A percentile compares a stretch with the other conserved stretches of the same genome.
Evolutionary conservation across 345 rosid genomes (phyloP).

Genomic region (Camelina neglecta): DNA sequence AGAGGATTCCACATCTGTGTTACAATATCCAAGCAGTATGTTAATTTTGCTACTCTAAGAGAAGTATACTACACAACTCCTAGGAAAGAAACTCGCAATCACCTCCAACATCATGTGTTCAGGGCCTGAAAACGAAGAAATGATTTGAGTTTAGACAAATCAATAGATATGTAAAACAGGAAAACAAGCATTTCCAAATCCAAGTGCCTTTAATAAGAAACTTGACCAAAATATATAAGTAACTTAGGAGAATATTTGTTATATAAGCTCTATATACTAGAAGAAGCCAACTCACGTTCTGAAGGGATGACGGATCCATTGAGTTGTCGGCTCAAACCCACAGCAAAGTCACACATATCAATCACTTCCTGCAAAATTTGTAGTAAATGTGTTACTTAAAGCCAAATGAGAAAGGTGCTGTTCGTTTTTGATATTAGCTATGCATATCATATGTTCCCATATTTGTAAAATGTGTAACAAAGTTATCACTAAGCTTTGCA

Average conservation of each 20-base stretch:
- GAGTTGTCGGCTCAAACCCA: conserved; percentile 94
- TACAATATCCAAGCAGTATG: conserved; percentile 27
- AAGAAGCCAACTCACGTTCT: conserved; percentile 72
- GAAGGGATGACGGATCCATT: conserved; percentile 95
- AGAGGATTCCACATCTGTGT: conserved; percentile 97
- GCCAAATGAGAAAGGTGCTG: background rate
- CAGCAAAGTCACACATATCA: conserved; percentile 98
- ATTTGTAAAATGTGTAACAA: background rate
- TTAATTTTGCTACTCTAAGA: conserved; percentile 21
- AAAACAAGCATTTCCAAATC: conserved; percentile 4
- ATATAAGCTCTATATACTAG: background rate
- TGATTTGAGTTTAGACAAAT: conserved; percentile 24
- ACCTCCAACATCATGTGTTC: conserved; percentile 98
- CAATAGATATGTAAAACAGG: background rate
- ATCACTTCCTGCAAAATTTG: conserved; percentile 77
- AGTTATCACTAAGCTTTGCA: background rate
- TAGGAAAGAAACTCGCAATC: conserved; percentile 31
- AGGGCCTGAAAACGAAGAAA: conserved; percentile 71
- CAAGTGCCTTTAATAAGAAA: conserved; percentile 17
- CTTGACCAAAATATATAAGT: background rate
- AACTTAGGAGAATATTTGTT: background rate
- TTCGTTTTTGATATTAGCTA: background rate
- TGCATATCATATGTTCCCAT: background rate
- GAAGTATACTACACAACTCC: conserved; percentile 4
- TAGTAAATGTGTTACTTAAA: background rate